A percentile compares a stretch with the other conserved stretches of the same genome.
phyloP scores from a whole-genome alignment of 345 rosid genomes.

The Litchi chinensis region DNA sequence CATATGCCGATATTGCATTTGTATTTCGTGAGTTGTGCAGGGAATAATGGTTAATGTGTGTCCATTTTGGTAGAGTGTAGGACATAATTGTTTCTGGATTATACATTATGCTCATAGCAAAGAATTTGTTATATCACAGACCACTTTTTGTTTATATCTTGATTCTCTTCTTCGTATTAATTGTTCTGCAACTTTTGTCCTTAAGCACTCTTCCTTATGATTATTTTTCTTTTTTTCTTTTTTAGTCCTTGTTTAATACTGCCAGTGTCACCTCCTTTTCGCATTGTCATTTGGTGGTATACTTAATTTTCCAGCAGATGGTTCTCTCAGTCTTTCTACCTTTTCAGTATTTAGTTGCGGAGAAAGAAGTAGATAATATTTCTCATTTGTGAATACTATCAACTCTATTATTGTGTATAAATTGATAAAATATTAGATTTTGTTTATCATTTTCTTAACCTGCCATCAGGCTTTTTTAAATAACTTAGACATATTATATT shows the following conservation, averaged over 20 bases:
- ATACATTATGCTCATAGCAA: background rate
- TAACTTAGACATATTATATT: constrained; percentile 19
- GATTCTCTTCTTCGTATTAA: background rate
- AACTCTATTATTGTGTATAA: background rate
- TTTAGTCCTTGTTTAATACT: background rate
- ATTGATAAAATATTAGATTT: constrained; percentile 14
- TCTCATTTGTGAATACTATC: background rate
- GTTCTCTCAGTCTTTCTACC: background rate
- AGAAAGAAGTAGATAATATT: background rate
- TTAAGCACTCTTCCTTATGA: background rate
- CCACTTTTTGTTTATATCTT: background rate
- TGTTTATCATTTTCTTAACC: constrained; percentile 5
- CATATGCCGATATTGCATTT: constrained; percentile 6
- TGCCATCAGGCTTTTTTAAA: constrained; percentile 9
- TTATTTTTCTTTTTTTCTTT: background rate
- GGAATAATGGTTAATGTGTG: background rate
- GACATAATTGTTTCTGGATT: background rate
- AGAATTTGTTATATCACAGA: background rate
- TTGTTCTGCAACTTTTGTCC: background rate
- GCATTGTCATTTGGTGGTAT: background rate
- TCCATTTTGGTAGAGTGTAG: constrained; percentile 1
- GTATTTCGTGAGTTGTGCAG: constrained; percentile 16
- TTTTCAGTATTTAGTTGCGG: background rate
- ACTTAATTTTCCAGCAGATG: background rate
- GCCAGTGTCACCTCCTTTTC: background rate